phyloP scores from a whole-genome alignment of 176 grass and related monocot genomes.

The Eragrostis curvula region DNA sequence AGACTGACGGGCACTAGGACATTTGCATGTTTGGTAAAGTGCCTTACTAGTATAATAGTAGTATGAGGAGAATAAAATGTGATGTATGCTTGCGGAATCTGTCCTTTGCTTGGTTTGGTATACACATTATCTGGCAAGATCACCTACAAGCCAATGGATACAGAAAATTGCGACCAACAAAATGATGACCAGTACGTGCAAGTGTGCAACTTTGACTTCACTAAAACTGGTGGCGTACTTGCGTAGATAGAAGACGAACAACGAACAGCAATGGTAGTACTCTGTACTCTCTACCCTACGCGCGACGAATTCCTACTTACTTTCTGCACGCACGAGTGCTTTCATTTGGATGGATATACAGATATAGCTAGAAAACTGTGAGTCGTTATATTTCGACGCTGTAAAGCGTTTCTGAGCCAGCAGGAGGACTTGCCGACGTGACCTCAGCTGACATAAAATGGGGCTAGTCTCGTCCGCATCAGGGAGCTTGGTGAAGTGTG shows the following conservation, averaged over 20 bases:
- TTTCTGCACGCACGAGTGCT: neutral
- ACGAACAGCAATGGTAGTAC: neutral
- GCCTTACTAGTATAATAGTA: neutral
- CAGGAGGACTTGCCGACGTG: conserved; percentile 21
- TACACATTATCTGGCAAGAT: neutral
- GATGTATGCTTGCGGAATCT: neutral
- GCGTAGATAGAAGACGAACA: too few species aligned
- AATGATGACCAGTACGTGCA: neutral
- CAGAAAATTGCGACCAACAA: neutral
- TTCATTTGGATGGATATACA: too few species aligned
- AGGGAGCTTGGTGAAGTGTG: conserved; percentile 24
- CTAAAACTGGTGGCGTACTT: neutral
- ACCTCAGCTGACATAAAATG: conserved; percentile 21
- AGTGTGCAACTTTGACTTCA: neutral
- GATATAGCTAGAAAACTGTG: neutral
- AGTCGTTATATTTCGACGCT: neutral
- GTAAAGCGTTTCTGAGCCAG: conserved; percentile 22
- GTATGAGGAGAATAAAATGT: too few species aligned
- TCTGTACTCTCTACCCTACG: neutral
- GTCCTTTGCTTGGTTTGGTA: neutral
- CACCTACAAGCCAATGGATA: neutral
- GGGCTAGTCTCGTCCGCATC: conserved; percentile 13
- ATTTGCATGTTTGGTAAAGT: neutral
- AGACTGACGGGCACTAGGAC: neutral
- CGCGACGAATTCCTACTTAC: neutral